Conservation (phyloP, 1,284 basidiomycete genomes). For the Pseudozyma tsukubaensis region DNA sequence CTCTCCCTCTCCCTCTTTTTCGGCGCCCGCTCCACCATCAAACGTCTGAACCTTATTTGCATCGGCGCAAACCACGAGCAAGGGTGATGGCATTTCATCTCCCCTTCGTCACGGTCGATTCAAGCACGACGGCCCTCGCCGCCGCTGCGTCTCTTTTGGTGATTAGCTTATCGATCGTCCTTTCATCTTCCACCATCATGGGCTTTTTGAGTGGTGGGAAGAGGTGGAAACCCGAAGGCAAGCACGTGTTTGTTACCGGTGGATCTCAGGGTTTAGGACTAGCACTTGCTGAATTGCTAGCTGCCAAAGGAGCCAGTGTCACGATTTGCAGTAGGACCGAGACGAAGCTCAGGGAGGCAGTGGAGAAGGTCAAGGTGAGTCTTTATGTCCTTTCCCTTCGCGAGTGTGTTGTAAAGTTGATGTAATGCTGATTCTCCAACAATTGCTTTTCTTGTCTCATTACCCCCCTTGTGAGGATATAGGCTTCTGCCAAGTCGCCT, state of each 20-base stretch:
- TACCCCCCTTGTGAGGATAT: background rate
- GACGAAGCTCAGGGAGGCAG: conserved; percentile 74
- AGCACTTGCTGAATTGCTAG: conserved; percentile 77
- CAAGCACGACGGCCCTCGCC: conserved; percentile 16
- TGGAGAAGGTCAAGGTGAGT: conserved; percentile 76
- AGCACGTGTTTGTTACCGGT: conserved; percentile 76
- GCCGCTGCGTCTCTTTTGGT: conserved; percentile 8
- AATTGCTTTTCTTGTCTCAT: background rate
- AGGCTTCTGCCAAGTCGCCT: conserved; percentile 28
- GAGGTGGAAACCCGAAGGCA: conserved; percentile 33
- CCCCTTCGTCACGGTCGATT: conserved; percentile 4
- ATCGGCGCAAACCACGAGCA: background rate
- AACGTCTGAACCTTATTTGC: background rate
- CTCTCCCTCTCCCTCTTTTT: too few species aligned
- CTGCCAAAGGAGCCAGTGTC: conserved; percentile 80
- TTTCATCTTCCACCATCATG: conserved; percentile 42
- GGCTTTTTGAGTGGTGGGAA: conserved; percentile 20
- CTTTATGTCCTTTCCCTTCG: background rate
- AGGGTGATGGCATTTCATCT: conserved; percentile 3
- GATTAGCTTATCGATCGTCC: conserved; percentile 12
- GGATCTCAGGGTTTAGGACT: conserved; percentile 84
- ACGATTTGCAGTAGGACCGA: conserved; percentile 82
- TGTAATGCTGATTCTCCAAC: background rate
- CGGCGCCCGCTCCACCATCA: too few species aligned
- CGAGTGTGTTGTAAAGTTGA: background rate